These are phyloP conservation scores for Debaryomyces fabryi DNA, from an alignment of 1,139 yeast species.

Conservation along the genomic window DNA sequence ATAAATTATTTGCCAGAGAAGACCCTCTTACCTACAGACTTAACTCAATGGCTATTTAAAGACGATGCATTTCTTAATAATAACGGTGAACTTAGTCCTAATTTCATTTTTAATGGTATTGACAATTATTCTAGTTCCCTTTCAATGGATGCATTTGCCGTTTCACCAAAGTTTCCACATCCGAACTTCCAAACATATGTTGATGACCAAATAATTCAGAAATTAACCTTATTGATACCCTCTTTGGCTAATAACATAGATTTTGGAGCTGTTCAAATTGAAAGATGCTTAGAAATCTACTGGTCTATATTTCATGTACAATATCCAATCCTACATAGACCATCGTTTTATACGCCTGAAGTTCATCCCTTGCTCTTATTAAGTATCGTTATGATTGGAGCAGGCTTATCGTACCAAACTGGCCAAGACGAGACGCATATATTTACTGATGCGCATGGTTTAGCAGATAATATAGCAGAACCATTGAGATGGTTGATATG, in stretches of 20 bases:
- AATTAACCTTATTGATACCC: conserved; percentile 5
- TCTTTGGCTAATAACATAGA: not conserved
- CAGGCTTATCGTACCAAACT: conserved; percentile 24
- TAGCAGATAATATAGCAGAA: conserved; percentile 45
- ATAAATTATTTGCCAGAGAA: not conserved
- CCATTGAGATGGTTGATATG: conserved; percentile 61
- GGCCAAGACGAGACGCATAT: not conserved
- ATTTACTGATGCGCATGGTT: conserved; percentile 14
- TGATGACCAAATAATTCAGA: not conserved
- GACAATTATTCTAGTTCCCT: conserved; percentile 25
- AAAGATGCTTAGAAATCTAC: conserved; percentile 27
- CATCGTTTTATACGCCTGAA: conserved; percentile 52
- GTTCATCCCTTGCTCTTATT: conserved; percentile 53
- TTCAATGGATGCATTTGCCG: conserved; percentile 30
- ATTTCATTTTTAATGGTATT: conserved; percentile 19
- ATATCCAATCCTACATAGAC: conserved; percentile 56
- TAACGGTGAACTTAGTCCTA: conserved; percentile 7
- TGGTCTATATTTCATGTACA: conserved; percentile 59
- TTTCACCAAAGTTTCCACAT: conserved; percentile 5
- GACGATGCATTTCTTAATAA: conserved; percentile 1
- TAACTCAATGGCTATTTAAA: conserved; percentile 6
- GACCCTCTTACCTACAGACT: not conserved
- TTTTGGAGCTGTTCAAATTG: conserved; percentile 12
- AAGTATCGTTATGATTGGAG: conserved; percentile 56
- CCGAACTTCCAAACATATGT: conserved; percentile 7